Conservation (phyloP, 495 filamentous ascomycete genomes). For the Penicillium flavigenum region DNA sequence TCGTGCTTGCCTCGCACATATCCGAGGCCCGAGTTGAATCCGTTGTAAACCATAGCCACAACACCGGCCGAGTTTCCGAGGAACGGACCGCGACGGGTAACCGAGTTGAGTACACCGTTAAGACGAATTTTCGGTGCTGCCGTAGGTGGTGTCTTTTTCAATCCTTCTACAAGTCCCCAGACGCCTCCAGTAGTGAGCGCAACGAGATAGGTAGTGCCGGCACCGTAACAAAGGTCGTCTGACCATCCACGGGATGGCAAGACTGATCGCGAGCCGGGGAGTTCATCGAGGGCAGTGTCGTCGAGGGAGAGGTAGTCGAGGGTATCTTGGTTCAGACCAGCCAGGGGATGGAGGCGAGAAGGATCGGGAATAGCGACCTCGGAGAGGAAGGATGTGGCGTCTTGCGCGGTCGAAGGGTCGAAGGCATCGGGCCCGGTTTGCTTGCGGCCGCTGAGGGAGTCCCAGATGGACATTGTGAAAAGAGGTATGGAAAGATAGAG, state of each 20-base stretch:
- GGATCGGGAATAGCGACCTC: conserved; percentile 74
- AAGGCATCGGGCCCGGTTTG: conserved; percentile 59
- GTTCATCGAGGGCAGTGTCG: conserved; percentile 81
- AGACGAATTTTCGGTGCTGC: conserved; percentile 87
- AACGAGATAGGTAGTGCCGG: conserved; percentile 86
- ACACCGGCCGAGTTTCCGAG: conserved; percentile 93
- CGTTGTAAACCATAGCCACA: conserved; percentile 91
- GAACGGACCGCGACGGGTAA: conserved; percentile 93
- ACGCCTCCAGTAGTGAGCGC: conserved; percentile 83
- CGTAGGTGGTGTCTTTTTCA: conserved; percentile 65
- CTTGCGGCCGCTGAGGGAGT: conserved; percentile 81
- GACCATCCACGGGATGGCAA: conserved; percentile 95
- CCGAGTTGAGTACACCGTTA: conserved; percentile 88
- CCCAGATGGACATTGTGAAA: conserved; percentile 76
- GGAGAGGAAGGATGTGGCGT: conserved; percentile 78
- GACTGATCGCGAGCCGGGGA: conserved; percentile 81
- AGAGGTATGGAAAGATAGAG: conserved; percentile 4
- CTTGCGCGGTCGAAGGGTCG: conserved; percentile 67
- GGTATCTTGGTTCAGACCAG: conserved; percentile 85
- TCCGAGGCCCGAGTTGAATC: conserved; percentile 88
- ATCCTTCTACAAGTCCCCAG: conserved; percentile 88
- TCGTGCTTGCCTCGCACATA: conserved; percentile 88
- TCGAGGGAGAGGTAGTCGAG: conserved; percentile 94
- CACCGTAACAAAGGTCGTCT: conserved; percentile 97
- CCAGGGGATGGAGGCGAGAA: conserved; percentile 84